Base-by-base conservation (phyloP, 2,329 filamentous ascomycete species). In the Fusarium sp. region DNA sequence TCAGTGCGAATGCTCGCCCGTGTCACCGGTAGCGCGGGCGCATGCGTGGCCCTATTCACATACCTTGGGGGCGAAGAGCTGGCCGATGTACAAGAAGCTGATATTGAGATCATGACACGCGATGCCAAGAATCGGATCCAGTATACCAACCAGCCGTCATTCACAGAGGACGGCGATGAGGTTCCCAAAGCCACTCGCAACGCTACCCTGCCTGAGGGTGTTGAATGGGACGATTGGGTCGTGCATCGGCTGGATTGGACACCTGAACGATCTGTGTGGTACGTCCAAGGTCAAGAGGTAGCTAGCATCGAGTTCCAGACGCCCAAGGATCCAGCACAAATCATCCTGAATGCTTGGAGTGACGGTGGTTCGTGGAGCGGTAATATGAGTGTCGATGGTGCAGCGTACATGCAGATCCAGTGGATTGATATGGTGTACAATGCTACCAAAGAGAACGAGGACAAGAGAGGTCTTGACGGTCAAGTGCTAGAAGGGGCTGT, bases 391-490 rank as follows among this genome's bases (percentile, higher is more conserved):
- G 72, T 81, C 7, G 78, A 80, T 5, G 79, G 77, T 12, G 79
- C 80, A 43, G 86, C 87, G 0, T 83, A 81, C 62, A 78, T 89
- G 69, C 85, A 89, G 70, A 81, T 90, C 19, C 84, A 88, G 77
- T 89, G 86, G 87, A 83, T 89, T 43, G 86, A 89, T 70, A 80
- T 89, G 76, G 80, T 86, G 21, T 89, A 85, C 70, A 86, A 86
- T 65, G 74, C 71, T 15, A 83, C 48, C 30, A 20, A 45, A 45
- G 43, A 34, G n/a, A 49, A 36, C 12, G 46, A 59, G 39, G 32
- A 53, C 11, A 69, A 66, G 38, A 68, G 65, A 46, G 26, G 56
- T 23, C 28, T 59, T 15, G 45, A 49, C n/a, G 19, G 17, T 3
- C 40, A 14, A 7, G 7, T 30, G 10, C 48, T 24, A 30, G 32